A percentile compares a stretch with the other conserved stretches of the same genome.
Conservation (phyloP, 2,329 filamentous ascomycete genomes). For the Chalaropsis ovoidea region DNA sequence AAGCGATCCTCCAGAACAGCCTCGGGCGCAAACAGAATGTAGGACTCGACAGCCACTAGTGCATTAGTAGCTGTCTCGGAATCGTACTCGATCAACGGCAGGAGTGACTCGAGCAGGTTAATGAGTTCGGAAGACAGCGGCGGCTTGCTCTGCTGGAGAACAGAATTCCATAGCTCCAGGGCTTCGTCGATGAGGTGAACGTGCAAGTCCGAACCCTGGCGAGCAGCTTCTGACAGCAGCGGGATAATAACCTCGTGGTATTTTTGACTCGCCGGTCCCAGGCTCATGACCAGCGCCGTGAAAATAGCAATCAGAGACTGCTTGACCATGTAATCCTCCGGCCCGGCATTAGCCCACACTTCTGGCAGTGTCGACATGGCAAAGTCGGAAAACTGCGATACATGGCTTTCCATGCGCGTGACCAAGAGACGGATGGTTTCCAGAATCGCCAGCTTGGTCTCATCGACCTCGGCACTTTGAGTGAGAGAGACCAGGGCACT, state of each 20-base stretch:
- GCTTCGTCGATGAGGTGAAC: constrained; percentile 85
- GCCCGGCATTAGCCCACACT: constrained; percentile 72
- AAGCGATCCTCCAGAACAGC: constrained; percentile 50
- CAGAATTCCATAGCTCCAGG: constrained; percentile 74
- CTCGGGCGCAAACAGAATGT: constrained; percentile 59
- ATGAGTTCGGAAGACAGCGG: constrained; percentile 54
- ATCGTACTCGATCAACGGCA: constrained; percentile 57
- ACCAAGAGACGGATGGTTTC: constrained; percentile 78
- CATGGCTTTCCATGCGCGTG: constrained; percentile 66
- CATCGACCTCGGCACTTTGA: constrained; percentile 65
- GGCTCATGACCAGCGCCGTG: constrained; percentile 71
- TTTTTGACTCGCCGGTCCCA: constrained; percentile 64
- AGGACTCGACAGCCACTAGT: constrained; percentile 57
- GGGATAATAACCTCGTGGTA: constrained; percentile 76
- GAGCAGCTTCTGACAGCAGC: constrained; percentile 68
- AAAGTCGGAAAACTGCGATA: constrained; percentile 59
- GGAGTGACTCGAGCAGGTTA: constrained; percentile 49
- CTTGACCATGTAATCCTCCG: constrained; percentile 82
- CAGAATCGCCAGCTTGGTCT: constrained; percentile 82
- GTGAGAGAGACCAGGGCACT: constrained; percentile 66
- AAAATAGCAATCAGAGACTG: constrained; percentile 84
- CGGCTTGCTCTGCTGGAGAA: constrained; percentile 55
- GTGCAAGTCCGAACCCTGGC: constrained; percentile 62
- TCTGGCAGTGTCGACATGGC: constrained; percentile 71
- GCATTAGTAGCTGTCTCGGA: constrained; percentile 53